These are phyloP conservation scores for Elsinoe australis DNA, from an alignment of 2,329 filamentous ascomycete species.

Conservation along the genomic window DNA sequence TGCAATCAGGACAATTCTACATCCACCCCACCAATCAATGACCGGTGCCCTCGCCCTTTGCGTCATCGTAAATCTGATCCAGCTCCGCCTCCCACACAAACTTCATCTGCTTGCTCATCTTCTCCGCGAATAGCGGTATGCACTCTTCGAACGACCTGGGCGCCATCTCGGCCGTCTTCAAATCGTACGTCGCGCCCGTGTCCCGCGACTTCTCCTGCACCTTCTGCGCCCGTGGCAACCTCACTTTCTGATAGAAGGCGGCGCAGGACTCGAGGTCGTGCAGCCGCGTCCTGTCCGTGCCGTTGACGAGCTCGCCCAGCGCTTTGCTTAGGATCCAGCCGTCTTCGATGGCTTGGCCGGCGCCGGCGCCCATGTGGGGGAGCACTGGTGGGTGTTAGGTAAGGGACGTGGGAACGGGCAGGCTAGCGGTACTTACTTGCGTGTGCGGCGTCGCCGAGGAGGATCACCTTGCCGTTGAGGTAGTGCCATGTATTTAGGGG, in stretches of 20 bases:
- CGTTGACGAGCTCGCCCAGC: slow-evolving; percentile 25
- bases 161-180: slow-evolving; percentile 31
- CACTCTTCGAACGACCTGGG: slow-evolving; percentile 33
- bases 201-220: slow-evolving; percentile 28
- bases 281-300: slow-evolving; percentile 17
- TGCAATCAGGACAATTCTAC: no score
- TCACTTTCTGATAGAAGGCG: slow-evolving; percentile 31
- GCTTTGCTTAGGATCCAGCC: slow-evolving; percentile 39
- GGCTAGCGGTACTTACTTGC: slow-evolving; percentile 32
- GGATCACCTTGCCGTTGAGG: slow-evolving; percentile 36
- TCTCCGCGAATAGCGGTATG: slow-evolving; percentile 29
- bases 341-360: slow-evolving; percentile 42
- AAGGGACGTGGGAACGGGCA: not conserved
- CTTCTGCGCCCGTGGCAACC: slow-evolving; percentile 31
- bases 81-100: slow-evolving; percentile 36
- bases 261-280: slow-evolving; percentile 24
- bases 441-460: slow-evolving; percentile 57
- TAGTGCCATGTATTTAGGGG: slow-evolving; percentile 35
- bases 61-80: slow-evolving; percentile 26
- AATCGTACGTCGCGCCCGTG: slow-evolving; percentile 32
- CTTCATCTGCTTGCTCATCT: slow-evolving; percentile 31
- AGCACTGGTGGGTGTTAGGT: slow-evolving; percentile 36
- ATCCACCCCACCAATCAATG: no score
- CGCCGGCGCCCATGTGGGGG: slow-evolving; percentile 43
- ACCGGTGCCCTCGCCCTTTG: no score